Evolutionary conservation across 352 stramenopile genomes (phyloP).

Genomic region (Phytophthora podocarpi): DNA sequence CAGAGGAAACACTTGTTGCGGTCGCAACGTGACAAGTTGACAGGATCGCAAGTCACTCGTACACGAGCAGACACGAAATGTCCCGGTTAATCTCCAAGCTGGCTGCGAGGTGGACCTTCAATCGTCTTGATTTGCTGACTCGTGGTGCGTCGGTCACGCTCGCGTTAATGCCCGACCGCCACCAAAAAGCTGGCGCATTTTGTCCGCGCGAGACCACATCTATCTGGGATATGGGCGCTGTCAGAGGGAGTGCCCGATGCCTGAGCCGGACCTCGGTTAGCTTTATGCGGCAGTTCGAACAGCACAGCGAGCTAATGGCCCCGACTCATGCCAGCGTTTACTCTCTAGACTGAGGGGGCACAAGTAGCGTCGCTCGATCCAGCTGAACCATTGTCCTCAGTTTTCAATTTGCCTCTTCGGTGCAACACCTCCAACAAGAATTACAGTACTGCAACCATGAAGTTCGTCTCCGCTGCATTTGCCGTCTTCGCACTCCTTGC

Average conservation of each 20-base stretch:
- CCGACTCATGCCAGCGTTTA: too few relatives aligned
- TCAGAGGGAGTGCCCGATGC: background rate
- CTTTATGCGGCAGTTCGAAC: too few relatives aligned
- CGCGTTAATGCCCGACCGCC: too few relatives aligned
- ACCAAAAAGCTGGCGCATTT: too few relatives aligned
- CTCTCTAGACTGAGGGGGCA: too few relatives aligned
- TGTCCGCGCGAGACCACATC: slow-evolving; percentile 4
- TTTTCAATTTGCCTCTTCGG: too few relatives aligned
- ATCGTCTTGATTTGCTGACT: too few relatives aligned
- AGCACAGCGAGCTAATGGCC: slow-evolving; percentile 12
- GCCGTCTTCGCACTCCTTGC: slow-evolving; percentile 1
- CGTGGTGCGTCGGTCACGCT: too few relatives aligned
- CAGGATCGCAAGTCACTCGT: background rate
- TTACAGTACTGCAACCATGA: too few relatives aligned
- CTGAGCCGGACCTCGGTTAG: slow-evolving; percentile 9
- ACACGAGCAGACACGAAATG: slow-evolving; percentile 9
- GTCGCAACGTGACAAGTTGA: slow-evolving; percentile 1
- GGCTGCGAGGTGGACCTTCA: background rate
- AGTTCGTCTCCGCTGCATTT: slow-evolving; percentile 17
- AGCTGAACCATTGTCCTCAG: too few relatives aligned
- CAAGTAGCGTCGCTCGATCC: too few relatives aligned
- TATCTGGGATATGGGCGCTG: too few relatives aligned
- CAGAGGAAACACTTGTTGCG: slow-evolving; percentile 21
- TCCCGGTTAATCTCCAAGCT: slow-evolving; percentile 4
- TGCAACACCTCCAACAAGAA: background rate